Base-by-base conservation (phyloP, 1,284 basidiomycete genomes). In the Malassezia japonica region DNA sequence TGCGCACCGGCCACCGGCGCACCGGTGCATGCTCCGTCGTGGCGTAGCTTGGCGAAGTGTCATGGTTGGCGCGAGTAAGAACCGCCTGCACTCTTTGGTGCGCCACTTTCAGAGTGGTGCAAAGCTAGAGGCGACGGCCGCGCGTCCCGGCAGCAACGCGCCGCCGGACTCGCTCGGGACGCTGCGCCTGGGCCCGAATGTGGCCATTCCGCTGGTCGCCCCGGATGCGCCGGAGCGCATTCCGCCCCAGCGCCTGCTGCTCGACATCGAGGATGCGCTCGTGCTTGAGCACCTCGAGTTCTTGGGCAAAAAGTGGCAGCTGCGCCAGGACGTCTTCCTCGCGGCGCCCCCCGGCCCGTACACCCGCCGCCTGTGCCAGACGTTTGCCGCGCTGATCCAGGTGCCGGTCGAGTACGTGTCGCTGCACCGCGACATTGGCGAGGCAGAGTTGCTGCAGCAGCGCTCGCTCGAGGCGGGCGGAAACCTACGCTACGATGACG, bases 371-470 rank as follows among this genome's bases (percentile, higher is more conserved):
- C 63, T 75, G 25, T 67, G 67, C 33, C 59, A 73, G 27, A 75
- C 74, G 0, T 75, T 75, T 31, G 66, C 68, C 9, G 58, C 70
- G 21, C 58, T 72, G 9, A 54, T 72, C n/a, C 70, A 71, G 50
- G 52, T 71, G 24, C 70, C 70, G 2, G 61, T 63, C 43, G 74
- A 75, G 50, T 60, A 72, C 48, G 67, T 75, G 41, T 61, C 67
- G 5, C 64, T 75, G 38, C 74, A 75, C 45, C 60, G 72, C 2
- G 74, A 75, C 48, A 54, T 74, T 5, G 71, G 73, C 24, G 74
- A 75, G 44, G 61, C 63, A 6, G 74, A 75, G 42, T 53, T 75
- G n/a, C 61, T 74, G 25, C 74, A 75, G 56, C 58, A 66, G 3
- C 65, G 67, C 46, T 72, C 49, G 48, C 35, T 72, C 16, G 58